Evolutionary conservation across 164 flowering plant species (phyloP), one percentile per base, ranked within the genome.

Genomic region (Santalum album): DNA sequence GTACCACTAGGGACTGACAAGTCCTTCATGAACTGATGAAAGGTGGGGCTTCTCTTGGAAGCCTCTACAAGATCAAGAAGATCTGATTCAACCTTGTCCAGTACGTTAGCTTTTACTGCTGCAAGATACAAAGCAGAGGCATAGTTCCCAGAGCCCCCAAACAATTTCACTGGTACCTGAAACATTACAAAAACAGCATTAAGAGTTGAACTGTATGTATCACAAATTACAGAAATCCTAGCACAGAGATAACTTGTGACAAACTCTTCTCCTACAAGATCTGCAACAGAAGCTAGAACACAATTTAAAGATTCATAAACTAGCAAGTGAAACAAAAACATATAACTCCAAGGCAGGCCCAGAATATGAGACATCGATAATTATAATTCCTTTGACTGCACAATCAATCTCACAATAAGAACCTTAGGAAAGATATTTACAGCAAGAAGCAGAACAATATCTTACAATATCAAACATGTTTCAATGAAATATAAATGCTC

Each of bases 61-160:
- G 92, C 87, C 63, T 76, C 83, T 26, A 86, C 76, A 60, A 90
- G 54, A 51, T 70, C 74, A 60, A 68, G 66, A 69, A 90, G 58
- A 69, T 90, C 98, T 35, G 79, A 39, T 65, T 87, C 95, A 74
- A 87, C 90, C 70, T 74, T 80, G 17, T 85, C 95, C 69, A 90
- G 46, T 7, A 61, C 53, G 54, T 84, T 86, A 58, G 81, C 71
- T 56, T 79, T 90, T 18, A 66, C 72, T 16, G 98, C 81, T 2
- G 95, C 65, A 22, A 84, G 25, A 63, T 75, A 90, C 65, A 90
- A 55, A 16, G 95, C 96, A 57, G 92, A 75, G 18, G 98, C 95
- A 75, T 86, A 90, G 72, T 87, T 90, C 53, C 92, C 98, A 60
- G 84, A 50, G 2, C 65, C 83, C 25, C 96, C 98, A 75, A 63